These are phyloP conservation scores for Aureobasidium leucospermi DNA, from an alignment of 2,329 filamentous ascomycete species.

Conservation along the genomic window DNA sequence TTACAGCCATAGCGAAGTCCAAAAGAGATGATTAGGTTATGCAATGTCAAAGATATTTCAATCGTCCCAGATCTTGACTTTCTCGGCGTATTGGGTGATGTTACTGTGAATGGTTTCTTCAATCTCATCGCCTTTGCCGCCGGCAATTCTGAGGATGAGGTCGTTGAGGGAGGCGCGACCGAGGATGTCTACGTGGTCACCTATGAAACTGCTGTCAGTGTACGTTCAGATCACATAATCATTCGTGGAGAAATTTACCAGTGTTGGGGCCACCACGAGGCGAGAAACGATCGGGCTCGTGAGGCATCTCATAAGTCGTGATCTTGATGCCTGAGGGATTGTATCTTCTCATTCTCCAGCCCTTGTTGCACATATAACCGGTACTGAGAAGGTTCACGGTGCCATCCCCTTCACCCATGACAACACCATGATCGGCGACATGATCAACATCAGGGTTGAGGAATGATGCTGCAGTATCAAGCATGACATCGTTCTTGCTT, in stretches of 20 bases:
- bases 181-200: conserved; percentile 94
- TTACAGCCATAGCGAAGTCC: background rate
- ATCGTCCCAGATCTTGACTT: conserved; percentile 74
- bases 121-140: conserved; percentile 74
- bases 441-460: conserved; percentile 60
- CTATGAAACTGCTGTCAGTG: conserved; percentile 32
- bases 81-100: conserved; percentile 74
- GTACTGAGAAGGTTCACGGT: conserved; percentile 88
- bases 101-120: conserved; percentile 70
- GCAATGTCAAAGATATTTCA: background rate
- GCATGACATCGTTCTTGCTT: conserved; percentile 54
- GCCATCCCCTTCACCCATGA: conserved; percentile 92
- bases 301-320: conserved; percentile 89
- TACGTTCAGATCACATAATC: background rate
- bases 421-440: conserved; percentile 75
- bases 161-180: conserved; percentile 86
- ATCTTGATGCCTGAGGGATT: conserved; percentile 79
- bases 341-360: conserved; percentile 89
- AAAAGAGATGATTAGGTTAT: background rate
- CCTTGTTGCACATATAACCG: conserved; percentile 95
- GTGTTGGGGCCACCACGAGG: conserved; percentile 65
- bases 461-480: conserved; percentile 62
- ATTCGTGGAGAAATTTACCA: conserved; percentile 31
- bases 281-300: conserved; percentile 88
- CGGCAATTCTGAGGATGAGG: conserved; percentile 76